Evolutionary conservation across 148 eudicot species (phyloP), one percentile per base, ranked within the genome.

Genomic region (Vaccinium macrocarpon): DNA sequence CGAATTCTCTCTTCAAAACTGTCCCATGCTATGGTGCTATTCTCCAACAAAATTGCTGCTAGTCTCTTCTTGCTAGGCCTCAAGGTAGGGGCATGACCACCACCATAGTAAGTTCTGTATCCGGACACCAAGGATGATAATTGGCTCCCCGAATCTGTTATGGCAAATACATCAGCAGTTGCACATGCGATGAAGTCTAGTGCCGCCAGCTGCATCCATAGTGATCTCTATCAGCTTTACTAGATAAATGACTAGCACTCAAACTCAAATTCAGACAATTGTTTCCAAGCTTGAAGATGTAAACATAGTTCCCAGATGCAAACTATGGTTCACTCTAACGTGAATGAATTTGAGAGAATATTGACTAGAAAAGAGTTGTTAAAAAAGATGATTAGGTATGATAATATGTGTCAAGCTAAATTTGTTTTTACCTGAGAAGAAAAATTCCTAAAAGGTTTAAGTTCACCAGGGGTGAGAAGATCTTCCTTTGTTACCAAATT

Each of bases 71-170:
- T 93, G 92, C 90, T 94, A 46, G 99, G 98, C 76, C 96, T 88
- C 88, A 96, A 84, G 14, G 85, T 92, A 12, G 98, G 99, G 86
- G 97, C 97, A 82, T 82, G 83, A 52, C 95, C 97, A 53, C 89
- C 93, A 32, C 98, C 99, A 82, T 90, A 92, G 86, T 96, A 96
- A 64, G 94, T 90, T 38, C 99, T 89, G 79, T 87, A 91, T 52
- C 99, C 99, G 8, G 95, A 91, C 55, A 95, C 99, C 25, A 95
- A 85, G 66, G 99, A 97, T 25, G 98, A 97, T 50, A 95, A 87
- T 88, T 95, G 97, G 90, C 98, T 95, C 75, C 99, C 98, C 5
- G 99, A 92, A 83, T 97, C 99, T 10, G 99, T 97, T 82, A 94
- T 95, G 84, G 98, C 96, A 88, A 97, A 97, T 18, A 93, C 94